A percentile compares a stretch with the other conserved stretches of the same genome.
These are phyloP conservation scores for Pichia sp. DNA, from an alignment of 1,139 yeast genomes.

Conservation along the genomic window DNA sequence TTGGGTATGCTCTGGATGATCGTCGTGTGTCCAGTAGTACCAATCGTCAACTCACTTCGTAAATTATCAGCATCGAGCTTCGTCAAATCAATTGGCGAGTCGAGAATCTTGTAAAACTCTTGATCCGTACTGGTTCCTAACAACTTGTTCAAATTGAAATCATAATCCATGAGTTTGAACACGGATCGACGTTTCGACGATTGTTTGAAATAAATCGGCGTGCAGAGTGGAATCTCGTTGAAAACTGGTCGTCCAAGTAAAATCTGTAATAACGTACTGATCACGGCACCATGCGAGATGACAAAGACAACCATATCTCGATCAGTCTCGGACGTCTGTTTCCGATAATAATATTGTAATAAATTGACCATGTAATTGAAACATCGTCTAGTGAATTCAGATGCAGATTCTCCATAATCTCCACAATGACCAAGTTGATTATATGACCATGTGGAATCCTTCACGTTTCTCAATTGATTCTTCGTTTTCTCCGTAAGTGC, in stretches of 20 bases:
- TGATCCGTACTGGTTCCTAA: constrained; percentile 26
- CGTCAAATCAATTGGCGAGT: constrained; percentile 28
- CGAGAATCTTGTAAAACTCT: constrained; percentile 26
- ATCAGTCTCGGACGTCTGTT: constrained; percentile 25
- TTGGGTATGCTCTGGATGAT: constrained; percentile 24
- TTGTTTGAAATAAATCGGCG: constrained; percentile 33
- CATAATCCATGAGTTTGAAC: constrained; percentile 32
- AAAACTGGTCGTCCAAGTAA: constrained; percentile 31
- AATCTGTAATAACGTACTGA: constrained; percentile 32
- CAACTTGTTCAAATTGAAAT: constrained; percentile 29
- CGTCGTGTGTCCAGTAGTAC: constrained; percentile 20
- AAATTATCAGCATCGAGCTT: constrained; percentile 27
- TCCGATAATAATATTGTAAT: constrained; percentile 38
- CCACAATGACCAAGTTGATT: constrained; percentile 34
- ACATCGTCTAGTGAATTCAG: constrained; percentile 39
- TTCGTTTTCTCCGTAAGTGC: constrained; percentile 15
- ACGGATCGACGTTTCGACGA: constrained; percentile 23
- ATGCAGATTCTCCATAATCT: constrained; percentile 34
- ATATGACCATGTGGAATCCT: constrained; percentile 32
- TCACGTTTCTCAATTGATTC: constrained; percentile 19
- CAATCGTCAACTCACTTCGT: constrained; percentile 25
- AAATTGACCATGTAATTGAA: constrained; percentile 42
- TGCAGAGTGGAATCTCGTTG: constrained; percentile 33
- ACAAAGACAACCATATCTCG: constrained; percentile 28
- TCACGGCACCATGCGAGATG: constrained; percentile 35